Evolutionary conservation across 2,329 filamentous ascomycete species (phyloP).

Genomic region (Penicillium sp.): DNA sequence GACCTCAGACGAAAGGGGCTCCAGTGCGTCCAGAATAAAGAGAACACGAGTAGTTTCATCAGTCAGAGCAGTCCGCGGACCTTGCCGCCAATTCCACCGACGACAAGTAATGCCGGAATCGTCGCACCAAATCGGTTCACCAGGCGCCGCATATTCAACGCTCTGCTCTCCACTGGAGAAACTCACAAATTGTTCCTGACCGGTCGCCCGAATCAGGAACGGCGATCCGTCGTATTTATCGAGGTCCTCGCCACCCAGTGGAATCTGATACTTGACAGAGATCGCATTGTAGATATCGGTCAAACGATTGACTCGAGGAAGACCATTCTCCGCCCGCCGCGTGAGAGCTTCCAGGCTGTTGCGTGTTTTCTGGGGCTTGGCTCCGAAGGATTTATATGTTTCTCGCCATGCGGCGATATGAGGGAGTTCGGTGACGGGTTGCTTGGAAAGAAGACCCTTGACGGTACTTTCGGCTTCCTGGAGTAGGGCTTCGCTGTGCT

Average conservation of each 20-base stretch:
- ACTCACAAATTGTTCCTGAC: slow-evolving; percentile 35
- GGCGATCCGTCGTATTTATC: slow-evolving; percentile 38
- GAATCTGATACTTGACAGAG: slow-evolving; percentile 40
- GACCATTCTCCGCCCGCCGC: slow-evolving; percentile 30
- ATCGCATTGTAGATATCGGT: slow-evolving; percentile 44
- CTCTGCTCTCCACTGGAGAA: slow-evolving; percentile 28
- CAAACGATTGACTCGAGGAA: slow-evolving; percentile 39
- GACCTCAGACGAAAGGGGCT: slow-evolving; percentile 9
- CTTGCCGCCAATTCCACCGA: slow-evolving; percentile 43
- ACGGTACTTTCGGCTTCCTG: slow-evolving; percentile 14
- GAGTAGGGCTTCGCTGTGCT: slow-evolving; percentile 29
- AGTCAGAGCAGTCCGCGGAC: slow-evolving; percentile 34
- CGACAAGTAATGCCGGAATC: slow-evolving; percentile 38
- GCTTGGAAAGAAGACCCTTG: slow-evolving; percentile 6
- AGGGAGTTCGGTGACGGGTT: slow-evolving; percentile 30
- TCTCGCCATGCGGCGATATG: slow-evolving; percentile 41
- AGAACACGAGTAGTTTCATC: slow-evolving; percentile 37
- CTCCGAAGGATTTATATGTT: slow-evolving; percentile 40
- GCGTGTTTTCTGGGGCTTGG: slow-evolving; percentile 38
- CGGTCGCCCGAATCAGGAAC: slow-evolving; percentile 31
- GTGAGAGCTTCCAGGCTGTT: slow-evolving; percentile 39
- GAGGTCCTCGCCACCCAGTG: slow-evolving; percentile 40
- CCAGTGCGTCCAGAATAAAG: slow-evolving; percentile 18
- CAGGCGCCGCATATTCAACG: slow-evolving; percentile 20
- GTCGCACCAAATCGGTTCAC: slow-evolving; percentile 44